Conservation (phyloP, 2,329 filamentous ascomycete species). For the Penicillium sp. region DNA sequence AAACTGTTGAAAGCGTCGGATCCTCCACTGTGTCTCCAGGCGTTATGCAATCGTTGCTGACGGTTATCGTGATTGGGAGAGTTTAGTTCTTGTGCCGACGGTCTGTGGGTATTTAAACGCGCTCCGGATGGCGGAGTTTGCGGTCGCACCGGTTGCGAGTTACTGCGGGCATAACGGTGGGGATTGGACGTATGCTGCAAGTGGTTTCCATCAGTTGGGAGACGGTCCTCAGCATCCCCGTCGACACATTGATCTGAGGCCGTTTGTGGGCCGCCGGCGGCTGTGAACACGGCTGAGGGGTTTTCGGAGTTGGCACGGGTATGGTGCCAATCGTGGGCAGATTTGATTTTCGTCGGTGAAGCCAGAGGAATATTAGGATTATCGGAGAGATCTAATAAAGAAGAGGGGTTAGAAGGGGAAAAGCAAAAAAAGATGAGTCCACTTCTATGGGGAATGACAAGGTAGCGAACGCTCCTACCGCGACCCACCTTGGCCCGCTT, state of each 20-base stretch:
- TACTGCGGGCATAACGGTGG: constrained; percentile 52
- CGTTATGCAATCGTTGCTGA: constrained; percentile 36
- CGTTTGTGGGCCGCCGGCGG: constrained; percentile 42
- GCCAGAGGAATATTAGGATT: constrained; percentile 20
- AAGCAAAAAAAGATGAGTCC: constrained; percentile 10
- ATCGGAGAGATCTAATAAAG: background rate
- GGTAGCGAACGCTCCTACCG: constrained; percentile 32
- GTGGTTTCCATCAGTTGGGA: constrained; percentile 35
- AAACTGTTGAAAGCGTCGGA: constrained; percentile 46
- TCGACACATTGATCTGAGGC: constrained; percentile 38
- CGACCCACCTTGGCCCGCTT: constrained; percentile 31
- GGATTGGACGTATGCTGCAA: constrained; percentile 31
- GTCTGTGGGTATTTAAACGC: constrained; percentile 36
- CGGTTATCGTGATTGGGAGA: constrained; percentile 34
- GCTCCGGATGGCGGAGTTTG: constrained; percentile 43
- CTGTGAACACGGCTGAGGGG: constrained; percentile 56
- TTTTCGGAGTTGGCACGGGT: constrained; percentile 68
- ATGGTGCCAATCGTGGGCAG: constrained; percentile 65
- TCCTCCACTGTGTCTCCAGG: constrained; percentile 42
- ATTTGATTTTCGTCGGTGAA: constrained; percentile 58
- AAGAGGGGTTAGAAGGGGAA: constrained; percentile 8
- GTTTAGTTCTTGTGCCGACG: constrained; percentile 30
- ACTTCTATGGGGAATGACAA: constrained; percentile 18
- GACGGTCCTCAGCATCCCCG: constrained; percentile 35
- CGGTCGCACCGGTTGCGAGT: constrained; percentile 51